Percentiles rank a stretch among this genome's conserved stretches.
Evolutionary conservation across 768 basidiomycete species (phyloP).

Genomic region (Cystobasidium ongulense): DNA sequence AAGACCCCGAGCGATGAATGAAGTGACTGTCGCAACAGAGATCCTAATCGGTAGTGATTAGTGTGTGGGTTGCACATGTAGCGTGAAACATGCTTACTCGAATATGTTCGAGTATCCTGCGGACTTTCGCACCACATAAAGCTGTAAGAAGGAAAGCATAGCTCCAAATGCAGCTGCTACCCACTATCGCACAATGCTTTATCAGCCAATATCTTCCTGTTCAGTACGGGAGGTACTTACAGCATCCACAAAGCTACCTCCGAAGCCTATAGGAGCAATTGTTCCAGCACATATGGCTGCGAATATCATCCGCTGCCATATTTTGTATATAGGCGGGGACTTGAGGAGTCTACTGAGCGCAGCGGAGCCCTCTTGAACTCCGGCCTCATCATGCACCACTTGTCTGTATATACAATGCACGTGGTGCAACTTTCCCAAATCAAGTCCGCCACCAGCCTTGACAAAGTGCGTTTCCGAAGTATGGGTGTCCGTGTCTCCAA

Average conservation of each 20-base stretch:
- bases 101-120: constrained; percentile 81
- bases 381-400: constrained; percentile 86
- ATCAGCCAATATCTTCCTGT: background rate
- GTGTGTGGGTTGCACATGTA: no score
- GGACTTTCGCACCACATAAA: constrained; percentile 65
- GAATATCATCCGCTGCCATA: constrained; percentile 57
- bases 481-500: constrained; percentile 70
- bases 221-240: constrained; percentile 50
- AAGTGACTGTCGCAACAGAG: constrained; percentile 47
- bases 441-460: constrained; percentile 62
- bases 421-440: constrained; percentile 73
- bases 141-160: constrained; percentile 61
- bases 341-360: constrained; percentile 59
- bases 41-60: constrained; percentile 38
- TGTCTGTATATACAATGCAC: constrained; percentile 75
- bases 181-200: constrained; percentile 47
- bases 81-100: constrained; percentile 54
- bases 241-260: constrained; percentile 55
- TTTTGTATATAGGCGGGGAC: constrained; percentile 59
- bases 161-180: constrained; percentile 64
- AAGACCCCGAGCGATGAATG: constrained; percentile 48
- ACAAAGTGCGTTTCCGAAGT: constrained; percentile 76
- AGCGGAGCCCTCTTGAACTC: constrained; percentile 64
- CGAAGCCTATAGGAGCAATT: constrained; percentile 63
- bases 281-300: constrained; percentile 64